Evolutionary conservation across 768 basidiomycete genomes (phyloP), one percentile per base, ranked within the genome.

Genomic region (Podaxis sp.): DNA sequence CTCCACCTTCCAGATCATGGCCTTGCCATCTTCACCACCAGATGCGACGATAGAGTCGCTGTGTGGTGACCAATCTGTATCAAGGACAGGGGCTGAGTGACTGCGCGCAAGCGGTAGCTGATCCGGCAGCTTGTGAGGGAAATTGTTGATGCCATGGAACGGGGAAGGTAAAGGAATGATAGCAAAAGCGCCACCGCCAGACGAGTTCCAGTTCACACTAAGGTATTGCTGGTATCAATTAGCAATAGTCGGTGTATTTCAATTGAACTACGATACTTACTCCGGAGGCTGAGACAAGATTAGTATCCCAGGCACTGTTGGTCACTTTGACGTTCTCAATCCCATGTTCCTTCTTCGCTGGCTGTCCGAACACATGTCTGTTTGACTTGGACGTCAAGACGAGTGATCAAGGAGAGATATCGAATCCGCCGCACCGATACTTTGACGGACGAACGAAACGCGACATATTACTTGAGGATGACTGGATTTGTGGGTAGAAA

Each of bases 41-140:
- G 94, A 96, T 1, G 92, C 96, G 67, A 97, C 91, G 69, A 96
- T 80, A 5, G 84, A 80, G 76, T 99, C 96, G 70, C 95, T 89
- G 73, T 96, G 94, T 0, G 95, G 96, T 0, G 92, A 93, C 95
- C 95, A 99, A 71, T 92, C 93, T 0, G 96, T 99, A 76, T 99
- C 96, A 40, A 99, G 90, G 33, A 94, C 91, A 26, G 91, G 79
- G 2, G 87, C 90, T 1, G 89, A 88, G 74, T 93, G 90, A 33
- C 89, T 92, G 60, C 96, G 88, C 17, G 93, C 94, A 60, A 99
- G 84, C 0, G 97, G 97, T 44, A 98, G 81, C 65, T 90, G 86
- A 72, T 99, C 97, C 1, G 96, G 97, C 19, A 98, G 82, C 75
- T 93, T 96, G 72, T 83, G 80, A 6, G 88, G 86, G 69, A 96